These are phyloP conservation scores for Acer negundo DNA, from an alignment of 345 rosid genomes.

Conservation along the genomic window DNA sequence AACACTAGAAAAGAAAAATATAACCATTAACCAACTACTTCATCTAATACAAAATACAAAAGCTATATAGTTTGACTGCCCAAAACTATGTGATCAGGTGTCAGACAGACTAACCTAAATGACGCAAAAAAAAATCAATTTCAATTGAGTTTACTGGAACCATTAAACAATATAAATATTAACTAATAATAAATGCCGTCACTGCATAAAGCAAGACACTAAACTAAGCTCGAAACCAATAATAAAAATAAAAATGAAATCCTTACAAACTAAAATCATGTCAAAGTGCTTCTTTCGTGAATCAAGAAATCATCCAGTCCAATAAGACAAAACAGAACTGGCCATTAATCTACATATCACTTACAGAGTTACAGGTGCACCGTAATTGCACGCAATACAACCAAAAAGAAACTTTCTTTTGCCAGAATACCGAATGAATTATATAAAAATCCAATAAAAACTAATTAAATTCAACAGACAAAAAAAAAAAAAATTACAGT, in stretches of 20 bases:
- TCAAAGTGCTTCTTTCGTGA: too few relatives aligned
- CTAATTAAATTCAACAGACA: neutral
- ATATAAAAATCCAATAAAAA: neutral
- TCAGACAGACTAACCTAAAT: neutral
- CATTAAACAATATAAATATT: neutral
- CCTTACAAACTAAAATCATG: too few relatives aligned
- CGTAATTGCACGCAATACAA: neutral
- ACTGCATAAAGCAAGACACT: neutral
- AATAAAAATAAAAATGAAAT: too few relatives aligned
- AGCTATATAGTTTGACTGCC: too few relatives aligned
- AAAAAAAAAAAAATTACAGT: neutral
- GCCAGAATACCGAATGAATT: neutral
- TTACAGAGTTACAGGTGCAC: neutral
- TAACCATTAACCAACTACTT: too few relatives aligned
- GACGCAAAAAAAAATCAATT: neutral
- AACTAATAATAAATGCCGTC: neutral
- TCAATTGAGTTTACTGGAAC: neutral
- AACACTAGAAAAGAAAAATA: too few relatives aligned
- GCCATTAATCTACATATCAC: neutral
- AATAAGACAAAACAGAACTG: neutral
- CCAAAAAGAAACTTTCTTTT: neutral
- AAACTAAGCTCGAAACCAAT: neutral
- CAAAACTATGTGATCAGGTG: too few relatives aligned
- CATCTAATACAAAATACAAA: too few relatives aligned
- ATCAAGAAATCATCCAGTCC: neutral